Evolutionary conservation across 768 basidiomycete species (phyloP).

Genomic region (Psilocybe azurescens): DNA sequence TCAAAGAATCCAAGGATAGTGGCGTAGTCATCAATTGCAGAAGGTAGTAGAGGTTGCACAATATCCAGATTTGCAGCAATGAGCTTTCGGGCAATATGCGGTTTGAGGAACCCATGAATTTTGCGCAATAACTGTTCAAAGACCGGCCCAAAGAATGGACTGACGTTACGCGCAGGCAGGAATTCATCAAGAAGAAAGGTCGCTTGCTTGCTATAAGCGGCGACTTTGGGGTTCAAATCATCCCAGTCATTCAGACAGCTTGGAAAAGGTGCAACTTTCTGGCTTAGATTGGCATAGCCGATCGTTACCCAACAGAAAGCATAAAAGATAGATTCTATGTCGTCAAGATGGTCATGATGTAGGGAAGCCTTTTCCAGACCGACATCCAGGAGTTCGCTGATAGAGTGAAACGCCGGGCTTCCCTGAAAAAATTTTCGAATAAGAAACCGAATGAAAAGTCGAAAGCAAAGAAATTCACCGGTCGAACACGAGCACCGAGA

Average conservation of each 20-base stretch:
- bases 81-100: not conserved
- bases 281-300: not conserved
- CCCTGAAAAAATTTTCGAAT: not conserved
- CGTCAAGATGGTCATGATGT: slow-evolving; percentile 15
- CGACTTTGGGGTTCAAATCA: not conserved
- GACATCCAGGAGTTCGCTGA: not conserved
- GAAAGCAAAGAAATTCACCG: not conserved
- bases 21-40: not conserved
- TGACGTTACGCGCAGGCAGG: not conserved
- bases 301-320: slow-evolving; percentile 16
- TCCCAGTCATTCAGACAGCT: not conserved
- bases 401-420: not conserved
- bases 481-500: not conserved
- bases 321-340: slow-evolving; percentile 21
- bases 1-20: not conserved
- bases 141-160: not conserved
- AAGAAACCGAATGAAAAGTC: not conserved
- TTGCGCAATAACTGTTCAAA: not conserved
- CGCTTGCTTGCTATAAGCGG: not conserved
- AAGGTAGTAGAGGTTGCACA: not conserved
- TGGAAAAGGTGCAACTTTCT: not conserved
- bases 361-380: not conserved
- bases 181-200: not conserved
- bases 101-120: not conserved
- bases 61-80: not conserved